Conservation (phyloP, 495 filamentous ascomycete species). For the Xylaria sp. region DNA sequence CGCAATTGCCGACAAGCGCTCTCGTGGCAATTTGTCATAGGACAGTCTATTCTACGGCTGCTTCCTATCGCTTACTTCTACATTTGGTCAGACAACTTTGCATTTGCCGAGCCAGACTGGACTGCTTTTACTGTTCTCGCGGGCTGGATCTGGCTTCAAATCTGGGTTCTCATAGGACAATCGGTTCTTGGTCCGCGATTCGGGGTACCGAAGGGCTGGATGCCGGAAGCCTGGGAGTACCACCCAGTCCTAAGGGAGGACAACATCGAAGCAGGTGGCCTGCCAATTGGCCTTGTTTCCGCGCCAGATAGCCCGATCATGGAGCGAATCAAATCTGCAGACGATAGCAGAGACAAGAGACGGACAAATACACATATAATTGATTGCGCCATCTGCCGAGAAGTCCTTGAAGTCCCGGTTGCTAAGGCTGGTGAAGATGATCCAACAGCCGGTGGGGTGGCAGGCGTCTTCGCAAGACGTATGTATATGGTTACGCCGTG, state of each 20-base stretch:
- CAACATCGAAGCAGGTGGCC: conserved; percentile 73
- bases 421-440: conserved; percentile 64
- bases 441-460: conserved; percentile 61
- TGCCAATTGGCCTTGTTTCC: conserved; percentile 74
- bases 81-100: conserved; percentile 72
- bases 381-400: conserved; percentile 95
- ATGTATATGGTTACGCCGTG: conserved; percentile 98
- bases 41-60: conserved; percentile 78
- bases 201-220: conserved; percentile 68
- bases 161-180: conserved; percentile 77
- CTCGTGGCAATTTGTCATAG: conserved; percentile 85
- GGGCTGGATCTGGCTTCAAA: conserved; percentile 93
- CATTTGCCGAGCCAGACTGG: conserved; percentile 76
- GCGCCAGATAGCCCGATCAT: conserved; percentile 44
- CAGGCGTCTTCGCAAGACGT: conserved; percentile 76
- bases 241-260: conserved; percentile 90
- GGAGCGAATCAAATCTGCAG: conserved; percentile 41
- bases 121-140: conserved; percentile 66
- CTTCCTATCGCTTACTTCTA: conserved; percentile 85
- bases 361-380: conserved; percentile 55
- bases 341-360: conserved; percentile 43
- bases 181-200: conserved; percentile 86
- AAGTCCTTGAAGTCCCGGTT: conserved; percentile 87
- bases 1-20: conserved; percentile 91
- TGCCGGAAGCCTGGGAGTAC: conserved; percentile 89